Evolutionary conservation across 768 basidiomycete species (phyloP), one percentile per base, ranked within the genome.

Genomic region (Tricholoma hemisulphureum): DNA sequence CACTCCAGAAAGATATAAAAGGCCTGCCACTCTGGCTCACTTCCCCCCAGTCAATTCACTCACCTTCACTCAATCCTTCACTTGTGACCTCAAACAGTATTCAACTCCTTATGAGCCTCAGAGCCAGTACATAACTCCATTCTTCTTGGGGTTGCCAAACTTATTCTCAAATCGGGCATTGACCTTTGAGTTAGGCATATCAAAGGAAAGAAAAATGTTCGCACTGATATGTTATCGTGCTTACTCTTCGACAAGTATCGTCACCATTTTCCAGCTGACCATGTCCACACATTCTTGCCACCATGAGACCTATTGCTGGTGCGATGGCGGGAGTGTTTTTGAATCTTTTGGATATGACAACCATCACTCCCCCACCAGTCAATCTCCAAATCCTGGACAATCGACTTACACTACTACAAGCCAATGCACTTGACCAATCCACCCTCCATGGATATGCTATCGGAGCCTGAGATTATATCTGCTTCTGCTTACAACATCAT

Each of bases 381-480:
- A 16, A 32, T 2, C 51, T 66, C 9, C 18, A 21, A 5, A 52
- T 52, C 11, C 45, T 69, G 2, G 64, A 69, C 48, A 23, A 58
- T n/a, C 48, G 52, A 1, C 55, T 62, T 0, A 32, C 23, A 3
- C 54, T 57, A 34, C 60, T 69, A 4, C 67, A 65, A 16, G 45
- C 57, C n/a, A 59, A 62, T 32, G 61, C 67, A 29, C 60, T 67
- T 18, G 63, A 67, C 29, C 53, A 58, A 16, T 65, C 57, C 11
- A 65, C 62, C 5, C 28, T 14, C 9, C 45, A 43, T 28, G 62
- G 61, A 2, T 69, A 69, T 20, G 29, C 56, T 1, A 69, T 61
- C 1, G 65, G 67, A 2, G 65, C 62, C n/a, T n/a, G 61, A 6
- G 64, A 68, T 34, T 68, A 69, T 21, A 45, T 63, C 18, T 9